phyloP scores from a whole-genome alignment of 306 rosid species.

The Quercus gilva region DNA sequence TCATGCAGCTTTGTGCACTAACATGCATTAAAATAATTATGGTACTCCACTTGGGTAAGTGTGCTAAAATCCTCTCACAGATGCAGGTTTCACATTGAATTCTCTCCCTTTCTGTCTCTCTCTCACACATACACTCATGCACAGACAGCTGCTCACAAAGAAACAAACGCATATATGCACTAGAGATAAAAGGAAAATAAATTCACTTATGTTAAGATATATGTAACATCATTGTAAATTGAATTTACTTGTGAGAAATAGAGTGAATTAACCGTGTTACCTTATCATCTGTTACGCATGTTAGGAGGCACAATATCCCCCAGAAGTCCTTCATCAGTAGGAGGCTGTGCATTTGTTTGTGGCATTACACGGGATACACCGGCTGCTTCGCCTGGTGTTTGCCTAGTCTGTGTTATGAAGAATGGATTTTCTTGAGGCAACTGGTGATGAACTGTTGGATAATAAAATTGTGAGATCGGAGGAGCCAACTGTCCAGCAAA shows the following conservation, averaged over 20 bases:
- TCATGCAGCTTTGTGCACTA: neutral
- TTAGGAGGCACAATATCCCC: slow-evolving; percentile 85
- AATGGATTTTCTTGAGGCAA: slow-evolving; percentile 26
- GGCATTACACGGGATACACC: slow-evolving; percentile 22
- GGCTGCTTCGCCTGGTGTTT: slow-evolving; percentile 16
- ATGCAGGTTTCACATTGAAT: neutral
- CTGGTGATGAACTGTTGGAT: slow-evolving; percentile 39
- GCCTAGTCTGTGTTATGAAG: slow-evolving; percentile 25
- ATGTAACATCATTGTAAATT: neutral
- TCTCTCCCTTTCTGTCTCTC: neutral
- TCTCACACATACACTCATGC: neutral
- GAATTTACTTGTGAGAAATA: neutral
- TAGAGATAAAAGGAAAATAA: neutral
- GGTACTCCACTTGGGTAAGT: neutral
- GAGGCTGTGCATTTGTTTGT: slow-evolving; percentile 20
- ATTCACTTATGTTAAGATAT: neutral
- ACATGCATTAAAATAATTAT: neutral
- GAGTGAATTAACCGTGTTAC: neutral
- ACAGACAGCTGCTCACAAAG: neutral
- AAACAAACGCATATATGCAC: neutral
- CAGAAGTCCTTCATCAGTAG: slow-evolving; percentile 71
- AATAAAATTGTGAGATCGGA: slow-evolving; percentile 49
- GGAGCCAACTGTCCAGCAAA: slow-evolving; percentile 39
- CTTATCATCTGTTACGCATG: slow-evolving; percentile 58
- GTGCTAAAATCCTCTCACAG: neutral